phyloP scores from a whole-genome alignment of 73 alveolate species.

The Paramecium pentaurelia region DNA sequence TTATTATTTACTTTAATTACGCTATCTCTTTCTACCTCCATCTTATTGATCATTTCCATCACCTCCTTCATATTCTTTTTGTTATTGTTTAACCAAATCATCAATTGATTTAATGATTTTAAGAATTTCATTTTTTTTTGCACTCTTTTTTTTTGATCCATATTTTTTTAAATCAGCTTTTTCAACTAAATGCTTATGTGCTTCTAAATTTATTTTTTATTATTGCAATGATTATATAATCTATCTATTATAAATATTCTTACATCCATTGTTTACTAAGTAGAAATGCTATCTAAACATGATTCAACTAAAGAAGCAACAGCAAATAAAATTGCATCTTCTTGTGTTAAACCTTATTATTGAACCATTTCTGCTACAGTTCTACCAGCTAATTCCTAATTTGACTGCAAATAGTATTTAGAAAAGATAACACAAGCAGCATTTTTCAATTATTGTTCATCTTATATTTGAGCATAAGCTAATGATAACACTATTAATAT shows the following conservation, averaged over 20 bases:
- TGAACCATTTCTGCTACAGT: not conserved
- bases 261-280: not conserved
- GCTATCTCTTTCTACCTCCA: not conserved
- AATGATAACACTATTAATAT: not conserved
- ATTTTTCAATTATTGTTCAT: not conserved
- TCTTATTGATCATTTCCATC: slow-evolving; percentile 3
- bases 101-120: not conserved
- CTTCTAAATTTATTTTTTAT: not conserved
- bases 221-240: not conserved
- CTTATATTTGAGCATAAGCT: not conserved
- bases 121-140: not conserved
- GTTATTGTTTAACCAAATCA: not conserved
- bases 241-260: not conserved
- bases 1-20: not conserved
- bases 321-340: not conserved
- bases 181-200: not conserved
- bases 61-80: not conserved
- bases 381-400: not conserved
- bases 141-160: not conserved
- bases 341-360: not conserved
- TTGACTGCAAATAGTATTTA: not conserved
- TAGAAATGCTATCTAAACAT: not conserved
- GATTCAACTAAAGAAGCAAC: slow-evolving; percentile 6
- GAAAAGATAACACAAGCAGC: slow-evolving; percentile 40
- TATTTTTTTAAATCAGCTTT: not conserved